A percentile compares a stretch with the other conserved stretches of the same genome.
Evolutionary conservation across 164 flowering plant species (phyloP).

Genomic region (Chloranthus sessilifolius): DNA sequence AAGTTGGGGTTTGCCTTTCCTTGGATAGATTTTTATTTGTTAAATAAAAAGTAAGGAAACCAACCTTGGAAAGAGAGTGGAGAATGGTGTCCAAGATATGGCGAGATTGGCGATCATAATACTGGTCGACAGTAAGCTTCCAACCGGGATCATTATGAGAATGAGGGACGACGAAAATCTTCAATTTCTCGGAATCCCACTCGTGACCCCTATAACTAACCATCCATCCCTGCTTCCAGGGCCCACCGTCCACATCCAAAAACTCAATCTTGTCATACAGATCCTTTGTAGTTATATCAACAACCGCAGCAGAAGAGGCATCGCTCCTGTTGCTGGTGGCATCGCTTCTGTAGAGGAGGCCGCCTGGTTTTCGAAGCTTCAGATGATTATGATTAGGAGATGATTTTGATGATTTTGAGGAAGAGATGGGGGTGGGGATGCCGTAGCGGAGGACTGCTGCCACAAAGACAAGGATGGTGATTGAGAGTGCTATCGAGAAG

Average conservation of each 20-base stretch:
- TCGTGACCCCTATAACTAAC: constrained; percentile 74
- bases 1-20: no score
- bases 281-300: constrained; percentile 86
- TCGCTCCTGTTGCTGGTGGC: background rate
- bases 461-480: constrained; percentile 63
- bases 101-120: constrained; percentile 67
- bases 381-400: no score
- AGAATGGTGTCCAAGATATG: constrained; percentile 90
- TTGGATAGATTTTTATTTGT: no score
- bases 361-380: no score
- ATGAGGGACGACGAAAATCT: constrained; percentile 97
- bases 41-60: background rate
- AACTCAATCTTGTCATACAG: constrained; percentile 88
- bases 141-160: constrained; percentile 99
- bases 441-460: constrained; percentile 47
- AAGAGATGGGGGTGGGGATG: constrained; percentile 45
- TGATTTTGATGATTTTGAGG: constrained; percentile 15
- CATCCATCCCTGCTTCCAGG: constrained; percentile 96
- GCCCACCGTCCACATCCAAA: constrained; percentile 75
- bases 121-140: constrained; percentile 96
- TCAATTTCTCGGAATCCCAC: constrained; percentile 86
- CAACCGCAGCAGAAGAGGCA: no score
- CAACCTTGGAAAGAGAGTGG: constrained; percentile 75
- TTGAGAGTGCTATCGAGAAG: constrained; percentile 60
- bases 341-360: constrained; percentile 15